Base-by-base conservation (phyloP, 305 asterid genomes). In the Fraxinus angustifolia region DNA sequence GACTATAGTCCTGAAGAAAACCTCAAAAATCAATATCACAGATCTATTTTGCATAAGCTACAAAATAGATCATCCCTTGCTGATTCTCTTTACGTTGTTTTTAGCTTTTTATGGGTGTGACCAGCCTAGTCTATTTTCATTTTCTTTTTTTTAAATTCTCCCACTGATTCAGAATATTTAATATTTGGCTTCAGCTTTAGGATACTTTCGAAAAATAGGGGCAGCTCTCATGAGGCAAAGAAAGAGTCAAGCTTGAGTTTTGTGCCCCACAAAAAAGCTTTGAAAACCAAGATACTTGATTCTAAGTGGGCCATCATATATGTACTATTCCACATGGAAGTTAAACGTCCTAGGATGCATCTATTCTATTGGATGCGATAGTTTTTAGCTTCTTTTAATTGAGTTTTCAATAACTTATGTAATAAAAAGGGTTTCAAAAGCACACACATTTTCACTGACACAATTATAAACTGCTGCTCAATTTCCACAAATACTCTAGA, bases 191-290 rank as follows among this genome's bases (percentile, higher is more conserved):
- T 79, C 14, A 31, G 23, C 65, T 75, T 70, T 14, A 33, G 35
- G 48, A 21, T 56, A 78, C 42, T 38, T 77, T 70, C 2, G 42
- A 33, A 71, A 42, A 38, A 36, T 84, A 23, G 34, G 60, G 17
- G 70, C 68, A 81, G 75, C 78, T 78, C 75, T 50, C n/a, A 62
- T 53, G 60, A 53, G 65, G 73, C 62, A 56, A 53, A 35, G 40
- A 38, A 76, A 70, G 77, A 26, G 16, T 74, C 73, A 73, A 53
- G 40, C 8, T 30, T 78, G 30, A 67, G 78, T 53, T 30, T 21
- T 21, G 12, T 1, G 2, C 34, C 78, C 7, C 23, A 30, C 36
- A 34, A 34, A 45, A 67, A 7, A 36, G 16, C 6, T n/a, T 6
- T 8, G 26, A 23, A 23, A 21, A 58, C 77, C 72, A 48, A 71